These are phyloP conservation scores for Dipodascus geniculatus DNA, from an alignment of 805 yeast species.

Conservation along the genomic window DNA sequence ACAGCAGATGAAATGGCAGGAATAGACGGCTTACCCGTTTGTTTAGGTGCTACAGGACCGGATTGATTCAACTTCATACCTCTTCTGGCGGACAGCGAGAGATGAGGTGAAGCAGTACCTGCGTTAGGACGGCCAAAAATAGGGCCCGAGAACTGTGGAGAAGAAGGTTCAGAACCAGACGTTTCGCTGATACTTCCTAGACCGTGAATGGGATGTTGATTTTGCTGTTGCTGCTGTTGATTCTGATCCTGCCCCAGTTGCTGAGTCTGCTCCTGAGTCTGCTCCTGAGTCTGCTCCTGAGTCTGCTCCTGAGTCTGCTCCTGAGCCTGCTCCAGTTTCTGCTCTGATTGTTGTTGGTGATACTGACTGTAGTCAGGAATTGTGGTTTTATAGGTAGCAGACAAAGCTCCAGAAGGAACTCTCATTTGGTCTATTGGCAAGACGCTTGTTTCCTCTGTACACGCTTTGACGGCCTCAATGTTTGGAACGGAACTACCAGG, in stretches of 20 bases:
- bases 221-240: neutral
- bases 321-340: neutral
- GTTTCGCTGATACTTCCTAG: slow-evolving; percentile 10
- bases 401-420: neutral
- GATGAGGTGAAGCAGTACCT: slow-evolving; percentile 14
- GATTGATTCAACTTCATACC: slow-evolving; percentile 25
- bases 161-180: slow-evolving; percentile 1
- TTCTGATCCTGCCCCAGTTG: slow-evolving; percentile 1
- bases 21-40: slow-evolving; percentile 21
- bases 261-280: slow-evolving; percentile 1
- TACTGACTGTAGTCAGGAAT: neutral
- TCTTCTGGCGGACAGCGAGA: slow-evolving; percentile 27
- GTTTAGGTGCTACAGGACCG: slow-evolving; percentile 20
- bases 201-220: slow-evolving; percentile 1
- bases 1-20: slow-evolving; percentile 5
- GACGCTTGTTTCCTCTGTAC: neutral
- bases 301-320: neutral
- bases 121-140: slow-evolving; percentile 16
- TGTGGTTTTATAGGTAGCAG: neutral
- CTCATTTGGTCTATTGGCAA: neutral
- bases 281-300: too few species aligned
- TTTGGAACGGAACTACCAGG: slow-evolving; percentile 6
- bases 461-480: neutral
- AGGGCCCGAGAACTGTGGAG: slow-evolving; percentile 17
- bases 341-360: neutral